phyloP scores from a whole-genome alignment of 225 moss, liverwort and hornwort species.

The Straminergon stramineum region DNA sequence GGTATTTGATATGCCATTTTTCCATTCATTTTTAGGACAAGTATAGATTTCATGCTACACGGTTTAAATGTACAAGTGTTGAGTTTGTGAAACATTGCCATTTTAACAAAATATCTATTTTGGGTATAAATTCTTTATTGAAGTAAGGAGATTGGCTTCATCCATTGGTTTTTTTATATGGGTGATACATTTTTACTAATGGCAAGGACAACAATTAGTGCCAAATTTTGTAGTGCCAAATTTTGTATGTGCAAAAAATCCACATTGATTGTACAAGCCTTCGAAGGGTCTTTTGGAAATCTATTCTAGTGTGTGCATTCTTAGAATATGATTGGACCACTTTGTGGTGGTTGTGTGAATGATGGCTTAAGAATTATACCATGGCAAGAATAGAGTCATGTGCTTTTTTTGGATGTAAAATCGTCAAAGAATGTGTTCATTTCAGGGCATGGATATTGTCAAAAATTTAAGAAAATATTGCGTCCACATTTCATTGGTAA shows the following conservation, averaged over 20 bases:
- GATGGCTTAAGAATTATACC: not conserved
- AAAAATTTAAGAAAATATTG: no score
- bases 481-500: fast-evolving
- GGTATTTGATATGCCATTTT: no score
- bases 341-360: not conserved
- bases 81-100: no score
- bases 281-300: not conserved
- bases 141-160: not conserved
- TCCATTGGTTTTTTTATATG: not conserved
- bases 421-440: not conserved
- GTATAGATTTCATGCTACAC: no score
- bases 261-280: no score
- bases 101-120: no score
- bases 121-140: no score
- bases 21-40: no score
- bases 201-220: not conserved
- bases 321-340: not conserved
- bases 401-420: not conserved
- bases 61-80: no score
- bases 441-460: not conserved
- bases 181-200: not conserved
- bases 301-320: not conserved
- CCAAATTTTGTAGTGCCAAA: not conserved
- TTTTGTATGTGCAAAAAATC: not conserved
- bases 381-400: not conserved